Conservation (phyloP, 2,329 filamentous ascomycete species). For the Phaeoacremonium minimum region DNA sequence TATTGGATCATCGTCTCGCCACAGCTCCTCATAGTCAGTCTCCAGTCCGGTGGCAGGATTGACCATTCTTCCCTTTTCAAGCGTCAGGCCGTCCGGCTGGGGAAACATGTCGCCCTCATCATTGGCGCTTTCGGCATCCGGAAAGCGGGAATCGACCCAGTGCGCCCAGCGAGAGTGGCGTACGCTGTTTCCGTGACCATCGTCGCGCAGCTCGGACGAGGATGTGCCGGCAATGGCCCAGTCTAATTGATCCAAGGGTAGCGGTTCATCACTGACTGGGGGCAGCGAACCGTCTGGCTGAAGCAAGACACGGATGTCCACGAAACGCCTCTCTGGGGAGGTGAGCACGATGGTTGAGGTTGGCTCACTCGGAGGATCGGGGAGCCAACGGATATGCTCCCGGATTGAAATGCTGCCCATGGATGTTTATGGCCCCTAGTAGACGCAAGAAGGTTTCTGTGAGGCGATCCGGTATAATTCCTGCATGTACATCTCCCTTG, state of each 20-base stretch:
- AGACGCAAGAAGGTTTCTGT: too few relatives aligned
- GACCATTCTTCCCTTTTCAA: constrained; percentile 57
- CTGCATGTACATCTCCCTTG: too few relatives aligned
- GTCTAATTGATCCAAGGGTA: constrained; percentile 38
- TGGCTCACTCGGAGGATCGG: constrained; percentile 47
- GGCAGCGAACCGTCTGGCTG: neutral
- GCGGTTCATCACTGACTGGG: neutral
- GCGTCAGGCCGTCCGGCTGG: constrained; percentile 29
- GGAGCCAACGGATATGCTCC: constrained; percentile 55
- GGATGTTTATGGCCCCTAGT: too few relatives aligned
- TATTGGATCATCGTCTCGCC: constrained; percentile 40
- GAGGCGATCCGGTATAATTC: too few relatives aligned
- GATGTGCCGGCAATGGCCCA: constrained; percentile 63
- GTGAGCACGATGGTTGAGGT: constrained; percentile 64
- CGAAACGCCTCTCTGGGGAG: constrained; percentile 49
- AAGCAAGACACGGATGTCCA: constrained; percentile 54
- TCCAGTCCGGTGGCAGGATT: constrained; percentile 48
- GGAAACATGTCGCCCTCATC: constrained; percentile 57
- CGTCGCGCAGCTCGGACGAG: constrained; percentile 22
- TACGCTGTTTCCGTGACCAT: constrained; percentile 17
- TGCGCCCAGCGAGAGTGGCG: constrained; percentile 48
- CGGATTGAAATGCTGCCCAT: constrained; percentile 52
- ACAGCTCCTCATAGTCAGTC: constrained; percentile 63
- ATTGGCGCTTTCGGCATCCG: constrained; percentile 26
- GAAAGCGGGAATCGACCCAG: constrained; percentile 52